Base-by-base conservation (phyloP, 495 filamentous ascomycete genomes). In the Neurospora sp. region DNA sequence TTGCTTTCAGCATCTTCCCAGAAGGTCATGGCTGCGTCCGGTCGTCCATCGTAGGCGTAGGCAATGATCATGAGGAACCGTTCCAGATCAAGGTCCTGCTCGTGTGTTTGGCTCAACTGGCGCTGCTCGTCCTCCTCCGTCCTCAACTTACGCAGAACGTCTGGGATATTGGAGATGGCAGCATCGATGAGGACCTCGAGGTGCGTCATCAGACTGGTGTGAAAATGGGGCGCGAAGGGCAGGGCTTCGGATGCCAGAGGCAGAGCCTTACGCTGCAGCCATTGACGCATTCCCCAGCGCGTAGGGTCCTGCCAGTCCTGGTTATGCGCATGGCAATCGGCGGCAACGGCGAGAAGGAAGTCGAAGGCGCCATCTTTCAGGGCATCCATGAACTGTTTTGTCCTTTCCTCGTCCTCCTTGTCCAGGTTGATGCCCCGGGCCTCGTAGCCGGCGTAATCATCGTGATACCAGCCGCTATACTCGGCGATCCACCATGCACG, bases 131-230 rank as follows among this genome's bases (percentile, higher is more conserved):
- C 95, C 78, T 98, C 96, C 72, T 96, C 93, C 4, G 89, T 86
- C 80, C 95, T 93, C 41, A 99, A 84, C 79, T 89, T 90, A 68
- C 96, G 91, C 40, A 99, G 86, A 1, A 94, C 89, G 79, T 97
- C 94, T 3, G 96, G 96, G 87, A 98, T 92, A 79, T 98, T 97
- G 1, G 93, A 91, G 75, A 99, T 93, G 76, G 96, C 94, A 9
- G 91, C 88, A 74, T 98, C 94, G n/a, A 93, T 86, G 77, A 97
- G 96, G 0, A 86, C 85, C 80, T 98, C 94, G 18, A 98, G 83
- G 75, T 92, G 91, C 71, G 90, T 87, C 88, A 94, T 93, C 59
- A 97, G 69, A 7, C 91, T 81, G 31, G 81, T 77, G 74, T 91
- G 91, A 76, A 97, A 89, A 72, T 87, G 87, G 2, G 81, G 78